Percentiles rank a stretch among this genome's conserved stretches.
These are phyloP conservation scores for Toxoplasma gondii DNA, from an alignment of 169 alveolate genomes.

Conservation along the genomic window DNA sequence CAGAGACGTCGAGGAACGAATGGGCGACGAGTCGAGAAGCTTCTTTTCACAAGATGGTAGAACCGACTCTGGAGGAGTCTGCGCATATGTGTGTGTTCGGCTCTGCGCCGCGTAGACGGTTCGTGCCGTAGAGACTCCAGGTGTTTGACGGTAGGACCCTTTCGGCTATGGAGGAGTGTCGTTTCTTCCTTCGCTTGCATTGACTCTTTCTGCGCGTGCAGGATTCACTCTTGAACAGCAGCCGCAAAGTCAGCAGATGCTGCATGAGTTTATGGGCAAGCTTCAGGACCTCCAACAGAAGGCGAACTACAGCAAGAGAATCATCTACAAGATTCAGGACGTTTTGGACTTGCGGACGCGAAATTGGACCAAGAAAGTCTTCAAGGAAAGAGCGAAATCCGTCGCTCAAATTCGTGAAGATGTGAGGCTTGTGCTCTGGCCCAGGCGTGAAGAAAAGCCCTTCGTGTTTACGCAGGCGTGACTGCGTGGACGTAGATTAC, in stretches of 20 bases:
- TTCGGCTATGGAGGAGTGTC: too few relatives aligned
- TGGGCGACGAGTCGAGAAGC: background rate
- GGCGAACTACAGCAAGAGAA: slow-evolving; percentile 53
- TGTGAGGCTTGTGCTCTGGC: background rate
- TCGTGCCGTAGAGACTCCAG: too few relatives aligned
- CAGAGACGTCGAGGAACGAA: too few relatives aligned
- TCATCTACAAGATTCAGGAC: slow-evolving; percentile 64
- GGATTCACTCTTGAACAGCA: slow-evolving; percentile 51
- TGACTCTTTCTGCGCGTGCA: background rate
- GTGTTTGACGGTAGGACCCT: too few relatives aligned
- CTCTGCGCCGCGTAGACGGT: too few relatives aligned
- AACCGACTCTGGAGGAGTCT: too few relatives aligned
- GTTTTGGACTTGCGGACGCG: slow-evolving; percentile 52
- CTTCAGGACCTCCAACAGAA: slow-evolving; percentile 56
- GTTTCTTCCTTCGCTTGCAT: too few relatives aligned
- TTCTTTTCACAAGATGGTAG: too few relatives aligned
- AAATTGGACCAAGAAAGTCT: slow-evolving; percentile 56
- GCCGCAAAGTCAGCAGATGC: slow-evolving; percentile 38
- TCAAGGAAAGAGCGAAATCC: slow-evolving; percentile 58
- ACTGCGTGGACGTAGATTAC: too few relatives aligned
- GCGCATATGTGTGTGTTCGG: too few relatives aligned
- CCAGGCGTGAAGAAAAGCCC: too few relatives aligned
- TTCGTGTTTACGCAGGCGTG: too few relatives aligned
- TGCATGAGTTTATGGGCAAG: slow-evolving; percentile 52
- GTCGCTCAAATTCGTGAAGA: slow-evolving; percentile 58